Evolutionary conservation across 73 alveolate genomes (phyloP).

Genomic region (Blepharisma japonicum): DNA sequence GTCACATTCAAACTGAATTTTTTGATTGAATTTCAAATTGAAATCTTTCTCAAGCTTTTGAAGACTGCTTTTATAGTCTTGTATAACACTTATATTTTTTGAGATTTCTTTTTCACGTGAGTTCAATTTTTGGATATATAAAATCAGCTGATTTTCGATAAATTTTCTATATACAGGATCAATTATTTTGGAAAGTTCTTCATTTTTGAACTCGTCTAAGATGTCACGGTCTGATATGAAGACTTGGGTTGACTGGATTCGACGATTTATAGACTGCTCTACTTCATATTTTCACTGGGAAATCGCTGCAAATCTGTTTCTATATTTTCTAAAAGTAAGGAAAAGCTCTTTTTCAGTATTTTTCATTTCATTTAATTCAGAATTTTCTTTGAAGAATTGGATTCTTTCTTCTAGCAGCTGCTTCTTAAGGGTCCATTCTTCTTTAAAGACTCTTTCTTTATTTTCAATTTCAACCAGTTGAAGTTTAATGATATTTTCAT

Average conservation of each 20-base stretch:
- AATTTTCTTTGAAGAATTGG: too few relatives aligned
- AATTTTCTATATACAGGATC: neutral
- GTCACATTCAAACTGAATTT: too few relatives aligned
- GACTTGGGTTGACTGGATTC: too few relatives aligned
- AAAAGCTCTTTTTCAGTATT: neutral
- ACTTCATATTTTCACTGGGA: constrained; percentile 21
- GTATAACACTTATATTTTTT: neutral
- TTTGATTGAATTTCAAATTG: too few relatives aligned
- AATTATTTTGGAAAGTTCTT: neutral
- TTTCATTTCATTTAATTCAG: neutral
- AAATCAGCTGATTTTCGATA: neutral
- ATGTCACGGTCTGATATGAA: constrained; percentile 6
- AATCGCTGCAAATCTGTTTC: constrained; percentile 7
- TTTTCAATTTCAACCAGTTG: neutral
- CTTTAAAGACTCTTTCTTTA: constrained; percentile 5
- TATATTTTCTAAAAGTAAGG: neutral
- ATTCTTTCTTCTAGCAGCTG: neutral
- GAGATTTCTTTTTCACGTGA: neutral
- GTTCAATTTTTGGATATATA: neutral
- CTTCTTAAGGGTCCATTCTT: neutral
- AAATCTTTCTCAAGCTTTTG: too few relatives aligned
- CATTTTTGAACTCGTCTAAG: neutral
- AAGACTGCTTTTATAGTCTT: too few relatives aligned
- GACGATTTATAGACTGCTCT: too few relatives aligned
- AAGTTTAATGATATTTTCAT: constrained; percentile 15